These are phyloP conservation scores for Adansonia madagascariensis DNA, from an alignment of 441 rosid genomes.

Conservation along the genomic window DNA sequence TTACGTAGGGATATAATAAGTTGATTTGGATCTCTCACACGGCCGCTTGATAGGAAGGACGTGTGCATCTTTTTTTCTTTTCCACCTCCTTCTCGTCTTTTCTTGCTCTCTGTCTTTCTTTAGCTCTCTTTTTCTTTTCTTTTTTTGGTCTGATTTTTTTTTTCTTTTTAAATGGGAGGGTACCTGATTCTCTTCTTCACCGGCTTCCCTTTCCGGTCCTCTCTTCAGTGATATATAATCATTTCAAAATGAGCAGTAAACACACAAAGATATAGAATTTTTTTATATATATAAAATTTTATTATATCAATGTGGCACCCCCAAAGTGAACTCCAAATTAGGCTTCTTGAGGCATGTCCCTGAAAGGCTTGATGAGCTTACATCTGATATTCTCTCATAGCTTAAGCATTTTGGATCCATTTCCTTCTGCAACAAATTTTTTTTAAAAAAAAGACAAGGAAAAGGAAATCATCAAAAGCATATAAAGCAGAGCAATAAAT, in stretches of 20 bases:
- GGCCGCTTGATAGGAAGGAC: conserved; percentile 40
- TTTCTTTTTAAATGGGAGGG: conserved; percentile 28
- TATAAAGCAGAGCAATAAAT: conserved; percentile 12
- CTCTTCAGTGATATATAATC: conserved; percentile 37
- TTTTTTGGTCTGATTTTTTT: conserved; percentile 28
- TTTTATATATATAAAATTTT: no score
- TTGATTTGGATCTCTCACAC: conserved; percentile 52
- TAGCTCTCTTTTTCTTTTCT: conserved; percentile 44
- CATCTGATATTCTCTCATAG: conserved; percentile 78
- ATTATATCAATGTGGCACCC: conserved; percentile 60
- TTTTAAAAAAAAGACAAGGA: neutral
- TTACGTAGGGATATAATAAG: conserved; percentile 56
- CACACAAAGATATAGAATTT: conserved; percentile 11
- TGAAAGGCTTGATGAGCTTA: conserved; percentile 68
- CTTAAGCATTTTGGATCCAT: conserved; percentile 68
- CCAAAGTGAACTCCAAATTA: conserved; percentile 92
- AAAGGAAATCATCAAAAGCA: conserved; percentile 17
- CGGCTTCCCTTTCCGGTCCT: conserved; percentile 16
- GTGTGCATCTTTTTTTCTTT: conserved; percentile 34
- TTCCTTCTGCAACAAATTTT: conserved; percentile 48
- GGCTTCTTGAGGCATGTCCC: conserved; percentile 78
- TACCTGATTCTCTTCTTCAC: conserved; percentile 50
- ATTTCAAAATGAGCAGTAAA: conserved; percentile 52
- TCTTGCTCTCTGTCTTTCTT: conserved; percentile 81
- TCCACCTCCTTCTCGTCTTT: conserved; percentile 41